Evolutionary conservation across 148 eudicot species (phyloP).

Genomic region (Suaeda aralocaspica): DNA sequence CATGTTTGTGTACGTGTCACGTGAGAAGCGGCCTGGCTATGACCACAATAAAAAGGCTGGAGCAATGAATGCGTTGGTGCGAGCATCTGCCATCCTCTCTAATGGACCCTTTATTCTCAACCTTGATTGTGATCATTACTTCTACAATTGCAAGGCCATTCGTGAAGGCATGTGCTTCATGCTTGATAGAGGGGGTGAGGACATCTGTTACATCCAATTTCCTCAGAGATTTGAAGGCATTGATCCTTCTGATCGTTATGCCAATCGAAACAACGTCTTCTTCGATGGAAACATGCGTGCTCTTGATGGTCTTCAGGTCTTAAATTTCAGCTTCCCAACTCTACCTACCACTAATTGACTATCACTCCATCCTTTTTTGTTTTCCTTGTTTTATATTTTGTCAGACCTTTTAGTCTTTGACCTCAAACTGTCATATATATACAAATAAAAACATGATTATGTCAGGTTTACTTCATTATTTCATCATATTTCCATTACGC

Average conservation of each 20-base stretch:
- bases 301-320: slow-evolving; percentile 86
- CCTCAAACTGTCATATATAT: too few relatives aligned
- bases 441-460: too few relatives aligned
- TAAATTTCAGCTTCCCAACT: not conserved
- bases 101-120: slow-evolving; percentile 93
- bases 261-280: slow-evolving; percentile 91
- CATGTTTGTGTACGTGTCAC: slow-evolving; percentile 79
- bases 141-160: slow-evolving; percentile 64
- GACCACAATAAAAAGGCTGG: slow-evolving; percentile 85
- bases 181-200: slow-evolving; percentile 93
- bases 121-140: slow-evolving; percentile 90
- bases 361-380: too few relatives aligned
- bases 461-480: too few relatives aligned
- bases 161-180: slow-evolving; percentile 98
- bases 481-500: not conserved
- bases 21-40: slow-evolving; percentile 69
- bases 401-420: too few relatives aligned
- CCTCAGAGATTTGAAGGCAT: slow-evolving; percentile 97
- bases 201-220: slow-evolving; percentile 90
- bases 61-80: slow-evolving; percentile 72
- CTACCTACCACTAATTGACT: not conserved
- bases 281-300: slow-evolving; percentile 98
- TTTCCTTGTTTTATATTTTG: too few relatives aligned
- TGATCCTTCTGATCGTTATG: slow-evolving; percentile 90
- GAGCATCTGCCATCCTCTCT: slow-evolving; percentile 77